A percentile compares a stretch with the other conserved stretches of the same genome.
Evolutionary conservation across 768 basidiomycete species (phyloP).

Genomic region (Mycena pura): DNA sequence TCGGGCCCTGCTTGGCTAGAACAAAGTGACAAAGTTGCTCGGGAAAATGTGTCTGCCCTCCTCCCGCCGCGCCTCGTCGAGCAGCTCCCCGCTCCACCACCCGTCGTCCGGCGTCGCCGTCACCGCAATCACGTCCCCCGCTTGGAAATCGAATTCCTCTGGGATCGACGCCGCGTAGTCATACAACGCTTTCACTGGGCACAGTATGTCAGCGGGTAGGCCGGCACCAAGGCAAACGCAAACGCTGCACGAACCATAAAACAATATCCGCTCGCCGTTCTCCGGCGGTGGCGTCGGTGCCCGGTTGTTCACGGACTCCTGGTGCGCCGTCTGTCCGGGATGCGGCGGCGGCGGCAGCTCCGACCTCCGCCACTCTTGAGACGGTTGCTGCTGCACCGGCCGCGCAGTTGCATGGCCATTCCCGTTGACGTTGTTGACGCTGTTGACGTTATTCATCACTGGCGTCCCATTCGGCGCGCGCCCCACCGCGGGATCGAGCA

Average conservation of each 20-base stretch:
- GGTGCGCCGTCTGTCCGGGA: constrained; percentile 11
- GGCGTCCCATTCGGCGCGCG: constrained; percentile 13
- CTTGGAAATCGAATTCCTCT: constrained; percentile 96
- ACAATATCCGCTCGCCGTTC: constrained; percentile 80
- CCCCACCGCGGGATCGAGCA: constrained; percentile 15
- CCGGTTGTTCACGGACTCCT: constrained; percentile 18
- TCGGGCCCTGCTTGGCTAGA: constrained; percentile 51
- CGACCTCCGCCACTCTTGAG: constrained; percentile 2
- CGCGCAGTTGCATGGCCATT: constrained; percentile 33
- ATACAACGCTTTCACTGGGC: constrained; percentile 91
- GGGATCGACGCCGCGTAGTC: constrained; percentile 86
- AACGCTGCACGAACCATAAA: constrained; percentile 72
- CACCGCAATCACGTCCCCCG: constrained; percentile 94
- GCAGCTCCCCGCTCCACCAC: constrained; percentile 93
- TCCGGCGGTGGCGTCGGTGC: constrained; percentile 46
- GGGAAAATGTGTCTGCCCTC: constrained; percentile 85
- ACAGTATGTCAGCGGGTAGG: no score
- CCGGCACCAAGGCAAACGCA: background rate
- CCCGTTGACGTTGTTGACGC: constrained; percentile 38
- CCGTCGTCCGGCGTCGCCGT: constrained; percentile 94
- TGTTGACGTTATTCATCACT: background rate
- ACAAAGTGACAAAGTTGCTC: constrained; percentile 86
- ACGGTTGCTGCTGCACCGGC: constrained; percentile 28
- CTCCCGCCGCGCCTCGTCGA: constrained; percentile 76
- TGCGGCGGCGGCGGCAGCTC: constrained; percentile 24